Conservation (phyloP, 345 rosid species). For the Cardiospermum halicacabum region DNA sequence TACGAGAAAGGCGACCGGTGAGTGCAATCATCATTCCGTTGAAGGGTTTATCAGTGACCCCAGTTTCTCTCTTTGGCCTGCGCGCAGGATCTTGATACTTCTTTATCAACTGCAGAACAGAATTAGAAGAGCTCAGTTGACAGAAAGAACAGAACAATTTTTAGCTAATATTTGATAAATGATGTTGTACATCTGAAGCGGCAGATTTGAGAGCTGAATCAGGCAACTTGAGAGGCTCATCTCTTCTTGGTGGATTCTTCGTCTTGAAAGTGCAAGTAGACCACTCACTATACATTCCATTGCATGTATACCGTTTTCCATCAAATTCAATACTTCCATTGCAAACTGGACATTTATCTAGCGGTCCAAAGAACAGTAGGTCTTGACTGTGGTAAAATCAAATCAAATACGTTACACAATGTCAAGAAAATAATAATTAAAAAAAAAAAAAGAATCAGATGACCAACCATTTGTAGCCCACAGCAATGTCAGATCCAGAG, state of each 20-base stretch:
- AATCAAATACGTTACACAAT: too few relatives aligned
- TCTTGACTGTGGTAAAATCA: conserved; percentile 46
- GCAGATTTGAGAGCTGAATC: conserved; percentile 50
- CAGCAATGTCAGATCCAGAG: conserved; percentile 37
- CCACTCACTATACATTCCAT: conserved; percentile 77
- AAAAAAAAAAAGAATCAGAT: too few relatives aligned
- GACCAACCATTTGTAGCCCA: conserved; percentile 37
- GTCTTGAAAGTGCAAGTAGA: conserved; percentile 64
- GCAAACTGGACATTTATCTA: conserved; percentile 61
- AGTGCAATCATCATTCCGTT: conserved; percentile 62
- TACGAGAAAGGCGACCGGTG: conserved; percentile 59
- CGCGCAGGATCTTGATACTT: conserved; percentile 51
- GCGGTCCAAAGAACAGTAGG: conserved; percentile 55
- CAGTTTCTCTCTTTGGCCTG: conserved; percentile 40
- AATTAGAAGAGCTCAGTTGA: background rate
- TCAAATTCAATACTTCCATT: conserved; percentile 46
- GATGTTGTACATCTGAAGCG: conserved; percentile 38
- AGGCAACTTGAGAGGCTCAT: conserved; percentile 43
- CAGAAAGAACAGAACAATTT: background rate
- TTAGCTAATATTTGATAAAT: background rate
- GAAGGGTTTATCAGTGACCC: conserved; percentile 47
- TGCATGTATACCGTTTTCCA: conserved; percentile 47
- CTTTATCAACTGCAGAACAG: conserved; percentile 46
- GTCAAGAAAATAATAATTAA: too few relatives aligned
- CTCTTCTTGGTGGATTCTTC: conserved; percentile 53